Conservation (phyloP, 306 rosid genomes). For the Gastrolobium villosum region DNA sequence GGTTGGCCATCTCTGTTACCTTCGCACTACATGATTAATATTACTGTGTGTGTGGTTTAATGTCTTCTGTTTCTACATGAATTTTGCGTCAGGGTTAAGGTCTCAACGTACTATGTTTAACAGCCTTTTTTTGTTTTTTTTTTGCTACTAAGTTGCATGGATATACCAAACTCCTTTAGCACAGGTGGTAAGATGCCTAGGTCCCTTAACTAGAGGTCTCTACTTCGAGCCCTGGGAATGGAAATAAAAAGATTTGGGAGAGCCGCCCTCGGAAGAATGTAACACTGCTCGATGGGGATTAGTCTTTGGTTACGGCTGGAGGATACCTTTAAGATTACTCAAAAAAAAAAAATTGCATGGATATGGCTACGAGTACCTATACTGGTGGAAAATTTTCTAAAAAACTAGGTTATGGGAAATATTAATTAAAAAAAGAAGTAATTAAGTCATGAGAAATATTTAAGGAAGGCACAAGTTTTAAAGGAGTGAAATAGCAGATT, state of each 20-base stretch:
- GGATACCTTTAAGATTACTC: too few relatives aligned
- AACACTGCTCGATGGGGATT: too few relatives aligned
- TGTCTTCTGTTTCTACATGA: slow-evolving; percentile 25
- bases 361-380: background rate
- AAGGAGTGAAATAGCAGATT: slow-evolving; percentile 26
- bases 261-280: too few relatives aligned
- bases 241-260: too few relatives aligned
- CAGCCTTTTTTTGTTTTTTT: background rate
- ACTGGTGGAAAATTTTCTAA: background rate
- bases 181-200: too few relatives aligned
- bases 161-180: too few relatives aligned
- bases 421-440: background rate
- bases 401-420: background rate
- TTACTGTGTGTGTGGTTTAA: background rate
- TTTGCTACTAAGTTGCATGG: background rate
- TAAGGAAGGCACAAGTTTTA: background rate
- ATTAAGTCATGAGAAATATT: slow-evolving; percentile 14
- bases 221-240: too few relatives aligned
- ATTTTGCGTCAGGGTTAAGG: background rate
- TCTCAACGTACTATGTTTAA: background rate
- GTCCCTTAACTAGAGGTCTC: too few relatives aligned
- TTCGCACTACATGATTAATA: slow-evolving; percentile 10
- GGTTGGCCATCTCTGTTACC: slow-evolving; percentile 38
- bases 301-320: too few relatives aligned
- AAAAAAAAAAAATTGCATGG: background rate